Base-by-base conservation (phyloP, 495 filamentous ascomycete genomes). In the Aspergillus incahuasiensis region DNA sequence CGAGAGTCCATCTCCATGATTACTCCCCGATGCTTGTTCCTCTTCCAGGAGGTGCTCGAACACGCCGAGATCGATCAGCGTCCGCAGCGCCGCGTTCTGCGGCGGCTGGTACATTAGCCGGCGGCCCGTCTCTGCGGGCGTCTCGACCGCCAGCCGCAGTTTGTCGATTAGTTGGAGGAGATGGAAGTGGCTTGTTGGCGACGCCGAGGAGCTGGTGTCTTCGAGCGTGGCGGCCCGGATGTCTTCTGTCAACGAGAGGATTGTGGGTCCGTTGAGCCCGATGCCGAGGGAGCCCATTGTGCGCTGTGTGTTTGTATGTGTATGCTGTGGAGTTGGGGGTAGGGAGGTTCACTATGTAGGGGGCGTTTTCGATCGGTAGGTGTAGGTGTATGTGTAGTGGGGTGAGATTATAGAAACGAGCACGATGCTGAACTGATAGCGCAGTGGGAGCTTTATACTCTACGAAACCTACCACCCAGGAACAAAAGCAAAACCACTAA, bases 101-200 rank as follows among this genome's bases (percentile, higher is more conserved):
- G 72, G 70, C 16, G 72, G 70, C 72, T 75, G 72, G 51, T 74
- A 74, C 19, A 74, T 70, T 6, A 74, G 28, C 6, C 72, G 68
- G 22, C 68, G 55, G 7, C 67, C 54, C 1, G 72, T 73, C 51
- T 74, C 72, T 9, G 63, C 63, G 3, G 72, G 72, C 0, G 68
- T 68, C 57, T 74, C 72, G 12, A 73, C 58, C 0, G 66, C 64
- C 48, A 68, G 55, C 25, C 46, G 62, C 8, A 74, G 34, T 54
- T 67, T 52, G 34, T 74, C 66, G 40, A 73, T 60, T 39, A 68
- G 61, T 9, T 46, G 58, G 15, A 74, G 55, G 28, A 74, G 56
- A 21, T 65, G 68, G 39, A 63, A 66, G 46, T 72, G 69, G 21
- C 56, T 52, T 43, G 63, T 45, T n/a, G 65, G 39, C 7, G 67